Evolutionary conservation across 2,329 filamentous ascomycete genomes (phyloP).

Genomic region (Periconia sp.): DNA sequence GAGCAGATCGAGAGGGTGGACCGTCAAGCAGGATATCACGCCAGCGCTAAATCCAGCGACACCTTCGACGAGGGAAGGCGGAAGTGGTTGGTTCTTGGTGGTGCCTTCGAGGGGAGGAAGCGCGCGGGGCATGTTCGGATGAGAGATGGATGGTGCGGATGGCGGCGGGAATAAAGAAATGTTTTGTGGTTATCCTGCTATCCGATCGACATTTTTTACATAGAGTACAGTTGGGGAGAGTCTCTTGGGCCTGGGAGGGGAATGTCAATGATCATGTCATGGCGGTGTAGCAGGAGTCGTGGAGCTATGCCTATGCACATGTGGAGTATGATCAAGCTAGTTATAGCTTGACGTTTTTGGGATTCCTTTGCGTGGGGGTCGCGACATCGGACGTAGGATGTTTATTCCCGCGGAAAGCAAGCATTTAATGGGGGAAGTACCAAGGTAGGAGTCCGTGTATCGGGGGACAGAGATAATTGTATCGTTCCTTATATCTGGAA

Average conservation of each 20-base stretch:
- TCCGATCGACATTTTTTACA: neutral
- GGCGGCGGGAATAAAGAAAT: neutral
- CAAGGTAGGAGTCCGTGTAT: neutral
- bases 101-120: constrained; percentile 51
- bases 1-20: constrained; percentile 92
- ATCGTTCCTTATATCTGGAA: too few species aligned
- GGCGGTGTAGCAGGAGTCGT: neutral
- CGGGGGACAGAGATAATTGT: too few species aligned
- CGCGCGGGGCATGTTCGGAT: constrained; percentile 51
- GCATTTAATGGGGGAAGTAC: neutral
- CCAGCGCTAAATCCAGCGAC: constrained; percentile 89
- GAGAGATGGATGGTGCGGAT: neutral
- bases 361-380: neutral
- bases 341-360: neutral
- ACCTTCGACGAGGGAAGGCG: constrained; percentile 79
- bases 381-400: neutral
- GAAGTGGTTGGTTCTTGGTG: constrained; percentile 40
- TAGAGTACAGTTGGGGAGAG: neutral
- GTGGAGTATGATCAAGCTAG: neutral
- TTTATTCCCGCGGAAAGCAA: neutral
- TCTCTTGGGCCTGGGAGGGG: neutral
- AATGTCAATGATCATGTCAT: constrained; percentile 4
- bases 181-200: neutral
- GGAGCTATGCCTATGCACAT: neutral
- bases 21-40: constrained; percentile 78